Evolutionary conservation across 495 filamentous ascomycete genomes (phyloP), one percentile per base, ranked within the genome.

Genomic region (Xylaria bambusicola): DNA sequence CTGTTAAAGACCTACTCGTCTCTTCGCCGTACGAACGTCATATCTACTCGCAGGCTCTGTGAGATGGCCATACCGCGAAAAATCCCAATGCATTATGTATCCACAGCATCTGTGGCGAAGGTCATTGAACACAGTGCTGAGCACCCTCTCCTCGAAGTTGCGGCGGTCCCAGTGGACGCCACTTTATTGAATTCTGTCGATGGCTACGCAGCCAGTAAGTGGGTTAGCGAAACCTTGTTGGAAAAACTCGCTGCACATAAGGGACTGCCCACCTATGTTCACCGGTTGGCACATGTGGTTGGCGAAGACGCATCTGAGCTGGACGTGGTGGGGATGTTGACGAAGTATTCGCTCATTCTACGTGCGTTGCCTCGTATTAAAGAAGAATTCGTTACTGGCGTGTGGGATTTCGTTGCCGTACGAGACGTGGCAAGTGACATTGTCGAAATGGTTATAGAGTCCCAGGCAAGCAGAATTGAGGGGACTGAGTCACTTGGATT

Each of bases 121-220:
- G 62, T 76, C 33, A 52, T 63, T 36, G 26, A 47, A 20, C 52
- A 41, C 13, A 33, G 9, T 15, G 52, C 5, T n/a, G 35, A 26
- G 9, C 2, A 27, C 1, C 18, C 55, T 7, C 36, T 60, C 15
- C 54, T 50, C 31, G 49, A 60, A 53, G 42, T 55, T 20, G 18
- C 55, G 1, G 26, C 46, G 8, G 3, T 15, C 40, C 5, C 53
- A 18, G 3, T 24, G 2, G 23, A 29, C 5, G 64, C 21, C 27
- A 18, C 18, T 35, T 4, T 29, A 2, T 29, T 6, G n/a, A 18
- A 41, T 1, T 41, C 31, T 9, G 57, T 65, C 23, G 70, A 78
- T 33, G 80, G 80, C 0, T 85, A 82, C 52, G 64, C 66, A 2
- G 71, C 76, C 0, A 64, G 69, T 3, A 83, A 83, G 42, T 83